A percentile compares a stretch with the other conserved stretches of the same genome.
These are phyloP conservation scores for Rachicladosporium sp. DNA, from an alignment of 2,329 filamentous ascomycete species.

Conservation along the genomic window DNA sequence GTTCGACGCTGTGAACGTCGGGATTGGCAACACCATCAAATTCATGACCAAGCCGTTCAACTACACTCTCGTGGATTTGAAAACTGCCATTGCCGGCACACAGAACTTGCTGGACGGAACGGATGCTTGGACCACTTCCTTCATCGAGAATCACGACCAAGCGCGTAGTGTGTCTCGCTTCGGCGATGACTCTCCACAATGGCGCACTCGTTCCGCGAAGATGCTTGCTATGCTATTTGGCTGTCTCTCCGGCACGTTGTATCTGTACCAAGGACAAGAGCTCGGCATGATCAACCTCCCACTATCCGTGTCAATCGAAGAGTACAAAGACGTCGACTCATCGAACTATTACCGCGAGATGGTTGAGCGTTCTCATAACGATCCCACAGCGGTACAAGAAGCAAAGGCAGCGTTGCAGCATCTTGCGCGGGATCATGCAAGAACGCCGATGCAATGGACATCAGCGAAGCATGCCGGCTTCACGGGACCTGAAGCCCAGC, in stretches of 20 bases:
- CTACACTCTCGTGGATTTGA: slow-evolving; percentile 15
- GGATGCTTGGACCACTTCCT: slow-evolving; percentile 53
- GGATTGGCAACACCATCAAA: slow-evolving; percentile 14
- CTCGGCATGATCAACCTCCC: slow-evolving; percentile 56
- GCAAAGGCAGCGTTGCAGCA: slow-evolving; percentile 28
- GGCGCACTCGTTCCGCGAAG: slow-evolving; percentile 42
- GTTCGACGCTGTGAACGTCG: slow-evolving; percentile 50
- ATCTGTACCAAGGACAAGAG: slow-evolving; percentile 60
- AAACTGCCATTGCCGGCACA: slow-evolving; percentile 11
- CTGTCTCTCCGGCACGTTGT: slow-evolving; percentile 50
- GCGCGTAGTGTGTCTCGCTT: slow-evolving; percentile 45
- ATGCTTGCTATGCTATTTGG: slow-evolving; percentile 47
- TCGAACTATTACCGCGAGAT: slow-evolving; percentile 31
- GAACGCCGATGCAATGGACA: slow-evolving; percentile 57
- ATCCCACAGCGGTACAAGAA: slow-evolving; percentile 20
- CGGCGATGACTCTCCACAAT: slow-evolving; percentile 36
- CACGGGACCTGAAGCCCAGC: slow-evolving; percentile 29
- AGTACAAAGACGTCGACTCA: slow-evolving; percentile 54
- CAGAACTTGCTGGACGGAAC: slow-evolving; percentile 41
- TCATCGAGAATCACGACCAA: slow-evolving; percentile 56
- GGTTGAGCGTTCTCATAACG: slow-evolving; percentile 16
- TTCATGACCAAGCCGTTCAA: slow-evolving; percentile 13
- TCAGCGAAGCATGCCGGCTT: slow-evolving; percentile 43
- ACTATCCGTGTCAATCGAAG: slow-evolving; percentile 44
- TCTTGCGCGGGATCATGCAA: slow-evolving; percentile 5